Base-by-base conservation (phyloP, 768 basidiomycete genomes). In the Mycena albidolilacea region DNA sequence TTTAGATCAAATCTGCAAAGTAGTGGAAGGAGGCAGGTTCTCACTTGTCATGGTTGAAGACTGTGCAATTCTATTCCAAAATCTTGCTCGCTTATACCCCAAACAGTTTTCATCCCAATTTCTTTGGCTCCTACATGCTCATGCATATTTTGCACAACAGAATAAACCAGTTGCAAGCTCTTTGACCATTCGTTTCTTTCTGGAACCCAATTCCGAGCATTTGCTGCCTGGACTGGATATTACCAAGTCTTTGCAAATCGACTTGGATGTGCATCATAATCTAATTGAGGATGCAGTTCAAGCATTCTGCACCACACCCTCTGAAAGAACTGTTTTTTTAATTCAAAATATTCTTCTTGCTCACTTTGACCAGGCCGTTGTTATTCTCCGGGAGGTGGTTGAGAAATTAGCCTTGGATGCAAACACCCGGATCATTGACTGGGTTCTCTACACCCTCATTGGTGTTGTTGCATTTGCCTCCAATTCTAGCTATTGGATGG, bases 121-220 rank as follows among this genome's bases (percentile, higher is more conserved):
- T 43, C 67, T 73, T 23, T n/a, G 12, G n/a, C 19, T 73, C 30
- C 38, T 73, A 30, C 15, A 69, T 60, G 67, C 46, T 2, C 44
- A 64, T 50, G 62, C 30, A 10, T 69, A 69, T 58, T 23, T 64
- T 30, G 9, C 35, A 2, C 35, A 54, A 14, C 39, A 57, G 2
- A 12, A n/a, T 14, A 5, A 19, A 17, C 35, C 37, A 1, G 12
- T 7, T 21, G 7, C n/a, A 21, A 21, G n/a, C 21, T 7, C 50
- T 52, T 7, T 11, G 7, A 4, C 64, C 8, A 19, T 71, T 4
- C 70, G 70, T 0, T 9, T 59, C 8, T 71, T 71, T 38, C 21
- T 71, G 12, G 57, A 71, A 46, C 64, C 64, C 21, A 19, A 44
- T 5, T 50, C 11, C 3, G 7, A 52, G 4, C 23, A n/a, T 19